phyloP scores from a whole-genome alignment of 139 green algal species.

The Pleodorina starrii region DNA sequence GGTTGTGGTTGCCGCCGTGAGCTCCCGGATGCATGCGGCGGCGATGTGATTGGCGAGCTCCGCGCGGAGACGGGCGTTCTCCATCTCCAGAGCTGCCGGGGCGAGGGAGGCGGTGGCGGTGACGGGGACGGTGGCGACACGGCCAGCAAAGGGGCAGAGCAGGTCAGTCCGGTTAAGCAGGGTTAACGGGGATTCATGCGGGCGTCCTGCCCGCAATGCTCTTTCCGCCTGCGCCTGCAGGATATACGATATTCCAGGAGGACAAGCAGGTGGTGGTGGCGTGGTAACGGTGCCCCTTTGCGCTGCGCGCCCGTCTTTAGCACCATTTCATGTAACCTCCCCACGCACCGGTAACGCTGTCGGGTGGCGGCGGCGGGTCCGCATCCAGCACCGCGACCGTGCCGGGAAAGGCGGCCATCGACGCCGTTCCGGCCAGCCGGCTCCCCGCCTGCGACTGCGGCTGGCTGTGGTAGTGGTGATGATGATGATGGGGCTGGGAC shows the following conservation, averaged over 20 bases:
- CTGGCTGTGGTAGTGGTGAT: background rate
- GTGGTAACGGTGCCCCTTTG: no score
- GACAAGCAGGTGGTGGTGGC: no score
- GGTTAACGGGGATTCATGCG: no score
- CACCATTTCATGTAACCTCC: no score
- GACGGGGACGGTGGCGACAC: no score
- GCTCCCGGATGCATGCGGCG: conserved; percentile 44
- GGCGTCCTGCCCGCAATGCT: no score
- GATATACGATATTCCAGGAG: no score
- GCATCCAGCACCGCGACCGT: conserved; percentile 35
- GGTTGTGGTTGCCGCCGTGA: conserved; percentile 34
- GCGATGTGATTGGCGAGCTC: conserved; percentile 74
- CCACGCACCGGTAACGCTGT: background rate
- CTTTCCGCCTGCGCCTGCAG: no score
- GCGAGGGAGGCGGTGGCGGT: background rate
- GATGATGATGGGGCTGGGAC: no score
- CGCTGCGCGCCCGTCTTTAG: no score
- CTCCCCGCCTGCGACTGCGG: background rate
- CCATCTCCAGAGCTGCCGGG: conserved; percentile 60
- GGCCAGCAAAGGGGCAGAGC: no score
- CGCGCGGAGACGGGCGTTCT: conserved; percentile 77
- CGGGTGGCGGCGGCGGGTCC: conserved; percentile 14
- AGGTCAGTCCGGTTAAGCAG: no score
- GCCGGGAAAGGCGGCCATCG: background rate
- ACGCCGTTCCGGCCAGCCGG: background rate